A percentile compares a stretch with the other conserved stretches of the same genome.
Conservation (phyloP, 495 filamentous ascomycete species). For the Penicillium silybi region DNA sequence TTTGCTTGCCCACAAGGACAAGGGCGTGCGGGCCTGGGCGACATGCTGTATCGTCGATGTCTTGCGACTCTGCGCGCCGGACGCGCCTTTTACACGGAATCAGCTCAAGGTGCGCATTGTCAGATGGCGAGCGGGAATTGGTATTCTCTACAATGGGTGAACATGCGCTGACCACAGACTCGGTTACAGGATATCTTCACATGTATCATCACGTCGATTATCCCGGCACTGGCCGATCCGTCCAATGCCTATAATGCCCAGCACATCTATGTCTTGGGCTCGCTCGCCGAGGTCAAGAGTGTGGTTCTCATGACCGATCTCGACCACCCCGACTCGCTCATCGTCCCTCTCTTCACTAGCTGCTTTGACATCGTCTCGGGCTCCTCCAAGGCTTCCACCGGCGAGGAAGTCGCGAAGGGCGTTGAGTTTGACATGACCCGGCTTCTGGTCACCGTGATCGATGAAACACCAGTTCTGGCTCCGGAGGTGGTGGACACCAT, state of each 20-base stretch:
- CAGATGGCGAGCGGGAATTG: background rate
- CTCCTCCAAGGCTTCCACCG: slow-evolving; percentile 64
- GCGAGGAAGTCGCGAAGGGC: slow-evolving; percentile 80
- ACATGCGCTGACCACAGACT: slow-evolving; percentile 4
- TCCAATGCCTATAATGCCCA: slow-evolving; percentile 88
- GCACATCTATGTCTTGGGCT: slow-evolving; percentile 84
- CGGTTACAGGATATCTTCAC: slow-evolving; percentile 79
- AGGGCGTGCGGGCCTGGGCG: slow-evolving; percentile 83
- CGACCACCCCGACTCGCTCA: slow-evolving; percentile 68
- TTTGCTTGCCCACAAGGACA: slow-evolving; percentile 85
- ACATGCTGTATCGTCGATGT: slow-evolving; percentile 92
- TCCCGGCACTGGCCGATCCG: slow-evolving; percentile 83
- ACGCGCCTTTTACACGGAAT: slow-evolving; percentile 86
- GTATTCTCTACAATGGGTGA: background rate
- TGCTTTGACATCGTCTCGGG: slow-evolving; percentile 93
- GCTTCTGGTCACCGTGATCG: slow-evolving; percentile 77
- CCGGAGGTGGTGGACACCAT: slow-evolving; percentile 86
- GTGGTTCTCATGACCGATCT: slow-evolving; percentile 92
- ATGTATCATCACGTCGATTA: slow-evolving; percentile 74
- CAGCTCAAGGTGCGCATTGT: slow-evolving; percentile 75
- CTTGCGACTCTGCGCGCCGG: slow-evolving; percentile 85
- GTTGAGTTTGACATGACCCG: slow-evolving; percentile 89
- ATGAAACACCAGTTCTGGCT: slow-evolving; percentile 78
- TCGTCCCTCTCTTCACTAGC: slow-evolving; percentile 72
- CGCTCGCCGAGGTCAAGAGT: slow-evolving; percentile 89